These are phyloP conservation scores for Ceratocystis alfenasii DNA, from an alignment of 2,329 filamentous ascomycete genomes.

Conservation along the genomic window DNA sequence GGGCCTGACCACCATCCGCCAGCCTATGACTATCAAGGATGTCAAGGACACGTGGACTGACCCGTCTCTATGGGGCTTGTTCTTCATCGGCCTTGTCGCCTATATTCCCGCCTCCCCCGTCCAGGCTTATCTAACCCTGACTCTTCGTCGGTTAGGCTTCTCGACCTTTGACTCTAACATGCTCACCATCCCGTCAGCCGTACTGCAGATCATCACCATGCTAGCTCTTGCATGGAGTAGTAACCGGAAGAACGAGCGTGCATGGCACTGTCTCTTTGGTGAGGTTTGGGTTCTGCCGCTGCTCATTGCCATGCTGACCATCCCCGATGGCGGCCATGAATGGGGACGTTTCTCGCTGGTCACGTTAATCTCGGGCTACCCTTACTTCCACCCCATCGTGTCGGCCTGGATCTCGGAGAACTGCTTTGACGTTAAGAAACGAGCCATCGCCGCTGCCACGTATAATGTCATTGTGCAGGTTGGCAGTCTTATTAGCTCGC, in stretches of 20 bases:
- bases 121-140: slow-evolving; percentile 27
- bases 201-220: slow-evolving; percentile 23
- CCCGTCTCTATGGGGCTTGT: slow-evolving; percentile 46
- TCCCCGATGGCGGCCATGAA: slow-evolving; percentile 26
- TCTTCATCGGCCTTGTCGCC: slow-evolving; percentile 28
- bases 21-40: slow-evolving; percentile 36
- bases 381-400: slow-evolving; percentile 36
- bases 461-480: slow-evolving; percentile 36
- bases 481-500: slow-evolving; percentile 35
- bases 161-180: slow-evolving; percentile 44
- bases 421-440: slow-evolving; percentile 47
- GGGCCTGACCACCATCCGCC: slow-evolving; percentile 43
- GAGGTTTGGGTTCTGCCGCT: slow-evolving; percentile 31
- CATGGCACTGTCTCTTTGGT: slow-evolving; percentile 27
- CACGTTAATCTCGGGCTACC: slow-evolving; percentile 29
- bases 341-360: slow-evolving; percentile 29
- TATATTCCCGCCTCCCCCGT: slow-evolving; percentile 25
- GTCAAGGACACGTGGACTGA: slow-evolving; percentile 40
- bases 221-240: slow-evolving; percentile 28
- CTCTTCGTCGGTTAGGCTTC: slow-evolving; percentile 25
- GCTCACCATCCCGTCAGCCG: slow-evolving; percentile 38
- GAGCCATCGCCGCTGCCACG: slow-evolving; percentile 48
- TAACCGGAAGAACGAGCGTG: slow-evolving; percentile 27
- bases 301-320: slow-evolving; percentile 28
- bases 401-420: slow-evolving; percentile 43